Evolutionary conservation across 441 rosid genomes (phyloP).

Genomic region (Capsella rubella): DNA sequence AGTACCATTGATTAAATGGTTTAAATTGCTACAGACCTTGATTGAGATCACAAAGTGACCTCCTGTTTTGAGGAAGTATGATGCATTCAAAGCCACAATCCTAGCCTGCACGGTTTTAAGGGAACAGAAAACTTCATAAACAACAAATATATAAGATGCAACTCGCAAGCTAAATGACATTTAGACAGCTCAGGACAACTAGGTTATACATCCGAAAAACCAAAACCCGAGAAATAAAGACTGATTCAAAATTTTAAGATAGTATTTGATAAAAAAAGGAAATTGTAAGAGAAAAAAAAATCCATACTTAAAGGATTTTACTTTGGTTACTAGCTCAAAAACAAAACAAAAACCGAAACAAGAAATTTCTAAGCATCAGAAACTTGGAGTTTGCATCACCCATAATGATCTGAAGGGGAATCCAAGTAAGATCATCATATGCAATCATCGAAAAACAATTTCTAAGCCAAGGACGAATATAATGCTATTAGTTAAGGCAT

Average conservation of each 20-base stretch:
- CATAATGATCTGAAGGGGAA: conserved; percentile 86
- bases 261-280: not conserved
- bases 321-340: not conserved
- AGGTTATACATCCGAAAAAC: not conserved
- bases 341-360: not conserved
- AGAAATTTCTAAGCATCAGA: conserved; percentile 62
- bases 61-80: conserved; percentile 81
- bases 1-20: not conserved
- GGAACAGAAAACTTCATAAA: not conserved
- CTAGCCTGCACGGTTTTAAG: conserved; percentile 71
- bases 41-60: conserved; percentile 98
- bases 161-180: not conserved
- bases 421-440: conserved; percentile 76
- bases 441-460: conserved; percentile 37
- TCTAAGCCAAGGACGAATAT: not conserved
- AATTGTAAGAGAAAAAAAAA: no score
- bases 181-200: not conserved
- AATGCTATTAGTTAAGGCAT: not conserved
- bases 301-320: not conserved
- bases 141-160: not conserved
- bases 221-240: not conserved
- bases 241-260: not conserved
- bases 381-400: conserved; percentile 77
- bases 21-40: conserved; percentile 62
- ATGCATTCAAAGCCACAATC: conserved; percentile 87